phyloP scores from a whole-genome alignment of 352 stramenopile genomes.

The Pythium biforme region DNA sequence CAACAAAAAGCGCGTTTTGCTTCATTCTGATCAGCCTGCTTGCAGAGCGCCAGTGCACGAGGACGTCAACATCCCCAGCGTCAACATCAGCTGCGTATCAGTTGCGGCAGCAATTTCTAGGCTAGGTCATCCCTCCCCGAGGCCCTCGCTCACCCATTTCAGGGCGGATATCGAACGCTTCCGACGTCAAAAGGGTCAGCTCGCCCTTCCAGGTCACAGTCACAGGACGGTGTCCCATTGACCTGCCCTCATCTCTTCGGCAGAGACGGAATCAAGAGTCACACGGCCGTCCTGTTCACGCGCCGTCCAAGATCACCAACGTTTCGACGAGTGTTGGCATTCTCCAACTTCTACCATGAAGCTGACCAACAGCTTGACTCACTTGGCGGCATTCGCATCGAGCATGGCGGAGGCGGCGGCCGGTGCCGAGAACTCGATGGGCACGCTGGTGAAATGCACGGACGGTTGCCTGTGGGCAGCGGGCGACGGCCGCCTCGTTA shows the following conservation, averaged over 20 bases:
- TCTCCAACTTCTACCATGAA: background rate
- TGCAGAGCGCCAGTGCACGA: conserved; percentile 14
- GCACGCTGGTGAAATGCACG: conserved; percentile 52
- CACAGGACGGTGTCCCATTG: background rate
- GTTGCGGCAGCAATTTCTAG: background rate
- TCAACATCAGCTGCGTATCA: background rate
- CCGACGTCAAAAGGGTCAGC: background rate
- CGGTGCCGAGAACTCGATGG: conserved; percentile 34
- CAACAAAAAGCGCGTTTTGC: conserved; percentile 12
- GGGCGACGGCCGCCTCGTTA: conserved; percentile 39
- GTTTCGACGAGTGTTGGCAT: background rate
- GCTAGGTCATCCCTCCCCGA: conserved; percentile 5
- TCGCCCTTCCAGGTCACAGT: background rate
- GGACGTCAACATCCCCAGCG: conserved; percentile 4
- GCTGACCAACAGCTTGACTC: background rate
- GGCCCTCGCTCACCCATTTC: background rate
- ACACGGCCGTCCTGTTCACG: background rate
- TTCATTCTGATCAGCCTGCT: conserved; percentile 4
- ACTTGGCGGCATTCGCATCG: background rate
- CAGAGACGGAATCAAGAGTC: background rate
- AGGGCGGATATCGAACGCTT: background rate
- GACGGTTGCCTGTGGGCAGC: conserved; percentile 54
- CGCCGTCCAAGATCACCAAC: background rate
- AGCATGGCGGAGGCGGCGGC: background rate
- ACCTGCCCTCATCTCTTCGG: background rate